phyloP scores from a whole-genome alignment of 2,329 filamentous ascomycete genomes.

The Orbilia javanica region DNA sequence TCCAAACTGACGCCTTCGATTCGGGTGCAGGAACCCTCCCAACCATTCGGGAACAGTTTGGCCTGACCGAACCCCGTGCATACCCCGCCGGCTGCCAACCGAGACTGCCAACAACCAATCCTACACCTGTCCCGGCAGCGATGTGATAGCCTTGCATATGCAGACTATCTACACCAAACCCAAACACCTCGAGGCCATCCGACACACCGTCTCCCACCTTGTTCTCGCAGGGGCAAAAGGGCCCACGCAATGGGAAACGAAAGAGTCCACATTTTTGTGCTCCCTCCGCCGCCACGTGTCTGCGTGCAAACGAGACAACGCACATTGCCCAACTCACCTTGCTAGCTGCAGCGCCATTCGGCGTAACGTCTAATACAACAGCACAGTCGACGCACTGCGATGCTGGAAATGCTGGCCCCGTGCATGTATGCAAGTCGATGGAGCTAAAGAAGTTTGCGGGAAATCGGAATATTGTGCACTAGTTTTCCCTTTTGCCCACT shows the following conservation, averaged over 20 bases:
- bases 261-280: background rate
- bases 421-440: constrained; percentile 25
- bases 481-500: background rate
- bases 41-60: background rate
- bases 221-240: too few species aligned
- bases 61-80: background rate
- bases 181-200: constrained; percentile 8
- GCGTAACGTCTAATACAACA: constrained; percentile 16
- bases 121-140: constrained; percentile 17
- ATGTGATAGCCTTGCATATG: constrained; percentile 26
- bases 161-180: constrained; percentile 7
- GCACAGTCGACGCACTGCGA: constrained; percentile 20
- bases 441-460: background rate
- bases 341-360: constrained; percentile 17
- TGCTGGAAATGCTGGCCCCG: constrained; percentile 18
- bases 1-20: background rate
- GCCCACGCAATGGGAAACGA: background rate
- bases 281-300: constrained; percentile 41
- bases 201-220: too few species aligned
- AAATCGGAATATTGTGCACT: background rate
- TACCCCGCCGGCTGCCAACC: background rate
- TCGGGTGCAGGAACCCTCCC: background rate
- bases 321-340: constrained; percentile 50
- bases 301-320: constrained; percentile 47
- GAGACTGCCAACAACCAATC: constrained; percentile 24